Base-by-base conservation (phyloP, 2,329 filamentous ascomycete species). In the Ceratocystis alfenasii region DNA sequence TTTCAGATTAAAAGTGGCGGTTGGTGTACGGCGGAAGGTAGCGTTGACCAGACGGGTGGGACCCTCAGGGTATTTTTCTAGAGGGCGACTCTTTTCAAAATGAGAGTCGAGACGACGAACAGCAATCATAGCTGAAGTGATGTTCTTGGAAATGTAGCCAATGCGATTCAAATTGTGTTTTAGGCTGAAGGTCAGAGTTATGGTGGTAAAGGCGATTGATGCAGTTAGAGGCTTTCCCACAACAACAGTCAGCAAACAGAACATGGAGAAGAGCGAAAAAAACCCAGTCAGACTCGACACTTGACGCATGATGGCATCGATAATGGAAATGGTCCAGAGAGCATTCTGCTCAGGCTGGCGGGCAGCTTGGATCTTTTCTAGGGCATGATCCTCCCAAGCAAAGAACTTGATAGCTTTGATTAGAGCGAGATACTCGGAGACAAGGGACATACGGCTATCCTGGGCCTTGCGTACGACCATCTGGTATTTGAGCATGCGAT, bases 371-470 rank as follows among this genome's bases (percentile, higher is more conserved):
- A 85, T 79, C 63, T 77, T 78, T n/a, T 78, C 74, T 10, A 78
- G 76, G 68, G 82, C 78, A 41, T 79, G 76, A 20, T 78, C 76
- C 70, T 85, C 82, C 83, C 82, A 85, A 1, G 80, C 80, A 71
- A 85, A 84, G 69, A 83, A 84, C 70, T 85, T 85, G 72, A 85
- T 79, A 17, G 80, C 80, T 10, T 80, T 78, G 66, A 85, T 83
- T 6, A 82, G 83, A 30, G 77, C 74, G 30, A 85, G 75, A 69
- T 83, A 84, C 70, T 85, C 82, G 0, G 81, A 80, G 20, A 84
- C 78, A 22, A 81, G 76, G 0, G 81, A 83, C 65, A 85, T 80
- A 30, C 83, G 79, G 17, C 77, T 75, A 70, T 85, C 82, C 61
- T 83, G 82, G 25, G 81, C 79, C 65, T 78, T 77, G 68, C 81